Base-by-base conservation (phyloP, 495 filamentous ascomycete genomes). In the Penicillium ochrochloron region DNA sequence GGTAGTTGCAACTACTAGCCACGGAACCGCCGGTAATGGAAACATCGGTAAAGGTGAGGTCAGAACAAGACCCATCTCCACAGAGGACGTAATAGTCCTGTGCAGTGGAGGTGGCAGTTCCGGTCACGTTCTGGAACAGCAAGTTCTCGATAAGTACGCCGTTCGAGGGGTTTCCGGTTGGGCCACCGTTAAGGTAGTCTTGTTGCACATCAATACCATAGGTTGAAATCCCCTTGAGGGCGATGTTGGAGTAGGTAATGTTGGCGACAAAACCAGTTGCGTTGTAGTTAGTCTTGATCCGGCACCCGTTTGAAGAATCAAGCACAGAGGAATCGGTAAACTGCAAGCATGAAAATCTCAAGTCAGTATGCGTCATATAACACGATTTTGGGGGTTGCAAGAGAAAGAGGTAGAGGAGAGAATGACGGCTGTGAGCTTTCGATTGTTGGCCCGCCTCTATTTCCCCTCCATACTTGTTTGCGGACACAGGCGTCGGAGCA, bases 161-260 rank as follows among this genome's bases (percentile, higher is more conserved):
- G 58, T 64, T 81, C 0, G 87, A 88, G 19, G 87, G 83, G 14
- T 66, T 84, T 17, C 86, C 86, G 33, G 83, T 87, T 5, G 82
- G 85, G 61, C 75, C 75, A 25, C 87, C 87, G 65, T 87, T 88
- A 74, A 84, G 72, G 64, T 90, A 91, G 72, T 89, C 86, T 72
- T 91, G 88, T 74, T 90, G 75, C 48, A 91, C 85, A 59, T 88
- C 78, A 57, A 91, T 84, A 60, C 87, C 88, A 67, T 89, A 86
- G 23, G 82, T 82, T 39, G 80, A 76, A 70, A 89, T 88, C 34
- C 74, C 72, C 44, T 77, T 78, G 3, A 90, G 79, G 6, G 74
- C 80, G 72, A 89, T 88, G 63, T 82, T 80, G 23, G 68, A 74
- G 79, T 87, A 91, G 0, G 84, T 88, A 41, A 90, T 75, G 62